Evolutionary conservation across 1,284 basidiomycete species (phyloP).

Genomic region (Rhizoctonia solani): DNA sequence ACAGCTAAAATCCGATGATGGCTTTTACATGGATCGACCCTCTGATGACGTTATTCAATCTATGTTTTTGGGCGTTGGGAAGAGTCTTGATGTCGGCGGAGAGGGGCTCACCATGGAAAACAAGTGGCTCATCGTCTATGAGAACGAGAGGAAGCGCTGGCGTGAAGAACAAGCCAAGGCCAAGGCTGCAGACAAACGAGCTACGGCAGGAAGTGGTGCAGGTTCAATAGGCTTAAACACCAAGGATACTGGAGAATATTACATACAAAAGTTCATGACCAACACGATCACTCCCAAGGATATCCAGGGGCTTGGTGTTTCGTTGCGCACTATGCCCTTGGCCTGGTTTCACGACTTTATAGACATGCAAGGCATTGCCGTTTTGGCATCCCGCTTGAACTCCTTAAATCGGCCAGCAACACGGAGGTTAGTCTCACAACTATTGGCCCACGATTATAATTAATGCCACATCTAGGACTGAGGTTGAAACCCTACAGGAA

Average conservation of each 20-base stretch:
- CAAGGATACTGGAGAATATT: conserved; percentile 81
- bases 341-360: conserved; percentile 84
- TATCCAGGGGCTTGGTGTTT: conserved; percentile 77
- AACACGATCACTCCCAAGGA: conserved; percentile 82
- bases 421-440: conserved; percentile 54
- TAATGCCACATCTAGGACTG: conserved; percentile 48
- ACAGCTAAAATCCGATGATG: conserved; percentile 49
- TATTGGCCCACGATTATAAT: background rate
- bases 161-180: conserved; percentile 66
- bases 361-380: conserved; percentile 78
- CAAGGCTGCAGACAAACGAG: conserved; percentile 62
- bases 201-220: conserved; percentile 55
- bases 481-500: conserved; percentile 74
- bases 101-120: conserved; percentile 69
- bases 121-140: conserved; percentile 92
- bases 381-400: conserved; percentile 78
- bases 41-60: conserved; percentile 71
- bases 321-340: conserved; percentile 78
- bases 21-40: conserved; percentile 76
- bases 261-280: conserved; percentile 87
- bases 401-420: conserved; percentile 72
- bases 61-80: conserved; percentile 70
- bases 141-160: conserved; percentile 81
- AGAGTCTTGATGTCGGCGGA: conserved; percentile 51
- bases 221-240: conserved; percentile 51